phyloP scores from a whole-genome alignment of 352 stramenopile genomes.

The Phytophthora vignae region DNA sequence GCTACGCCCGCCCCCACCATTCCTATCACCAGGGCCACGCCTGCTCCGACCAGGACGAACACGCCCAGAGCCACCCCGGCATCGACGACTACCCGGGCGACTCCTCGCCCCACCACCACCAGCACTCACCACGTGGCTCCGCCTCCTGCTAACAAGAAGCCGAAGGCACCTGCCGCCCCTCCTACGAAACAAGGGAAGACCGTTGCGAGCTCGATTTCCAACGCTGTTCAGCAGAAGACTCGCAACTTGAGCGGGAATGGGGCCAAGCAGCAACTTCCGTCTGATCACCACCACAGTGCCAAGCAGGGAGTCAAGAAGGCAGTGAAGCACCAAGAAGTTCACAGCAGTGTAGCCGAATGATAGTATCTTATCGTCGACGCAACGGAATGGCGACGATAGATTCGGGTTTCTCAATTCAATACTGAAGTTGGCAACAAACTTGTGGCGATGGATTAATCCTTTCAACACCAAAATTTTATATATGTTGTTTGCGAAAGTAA shows the following conservation, averaged over 20 bases:
- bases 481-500: no score
- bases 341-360: no score
- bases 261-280: conserved; percentile 8
- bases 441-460: no score
- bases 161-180: conserved; percentile 2
- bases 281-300: conserved; percentile 4
- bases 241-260: conserved; percentile 7
- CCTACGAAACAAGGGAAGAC: conserved; percentile 16
- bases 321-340: conserved; percentile 1
- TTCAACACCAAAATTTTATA: no score
- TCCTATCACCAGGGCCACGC: conserved; percentile 1
- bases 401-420: no score
- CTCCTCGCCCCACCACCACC: neutral
- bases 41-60: conserved; percentile 14
- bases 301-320: neutral
- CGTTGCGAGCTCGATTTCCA: neutral
- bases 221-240: neutral
- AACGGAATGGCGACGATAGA: no score
- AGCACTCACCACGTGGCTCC: neutral
- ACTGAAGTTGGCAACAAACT: no score
- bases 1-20: neutral
- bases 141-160: neutral
- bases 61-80: conserved; percentile 13
- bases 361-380: no score
- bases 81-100: conserved; percentile 2